These are phyloP conservation scores for Gynostemma pentaphyllum DNA, from an alignment of 306 rosid genomes.

Conservation along the genomic window DNA sequence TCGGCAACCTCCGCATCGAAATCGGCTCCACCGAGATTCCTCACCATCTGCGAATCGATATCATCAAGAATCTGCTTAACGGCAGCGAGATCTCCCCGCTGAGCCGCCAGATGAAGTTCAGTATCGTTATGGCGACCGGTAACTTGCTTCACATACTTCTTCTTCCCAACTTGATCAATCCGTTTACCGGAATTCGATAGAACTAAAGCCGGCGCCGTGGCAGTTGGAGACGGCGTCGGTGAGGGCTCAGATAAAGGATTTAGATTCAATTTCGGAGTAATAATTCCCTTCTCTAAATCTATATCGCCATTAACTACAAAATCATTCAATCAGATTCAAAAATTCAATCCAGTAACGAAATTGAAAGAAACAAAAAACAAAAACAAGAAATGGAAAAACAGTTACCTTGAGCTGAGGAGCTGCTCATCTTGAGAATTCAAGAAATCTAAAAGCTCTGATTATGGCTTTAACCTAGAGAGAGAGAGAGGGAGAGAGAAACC, in stretches of 20 bases:
- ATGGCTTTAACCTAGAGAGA: no score
- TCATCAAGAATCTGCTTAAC: conserved; percentile 74
- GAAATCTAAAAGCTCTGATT: no score
- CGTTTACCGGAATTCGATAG: conserved; percentile 90
- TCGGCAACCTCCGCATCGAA: conserved; percentile 76
- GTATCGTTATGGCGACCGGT: conserved; percentile 97
- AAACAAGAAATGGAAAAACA: background rate
- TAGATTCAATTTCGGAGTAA: conserved; percentile 21
- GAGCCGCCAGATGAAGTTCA: conserved; percentile 94
- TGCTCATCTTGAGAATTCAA: background rate
- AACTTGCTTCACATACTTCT: conserved; percentile 96
- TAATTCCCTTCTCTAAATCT: conserved; percentile 28
- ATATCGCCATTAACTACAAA: conserved; percentile 27
- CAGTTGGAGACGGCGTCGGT: conserved; percentile 51
- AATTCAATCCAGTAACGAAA: background rate
- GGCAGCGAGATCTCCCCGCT: conserved; percentile 78
- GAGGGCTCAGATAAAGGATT: conserved; percentile 38
- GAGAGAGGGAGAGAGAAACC: no score
- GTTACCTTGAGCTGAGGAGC: conserved; percentile 5
- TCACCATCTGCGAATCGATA: conserved; percentile 66
- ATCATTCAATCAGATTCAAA: background rate
- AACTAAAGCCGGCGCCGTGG: conserved; percentile 82
- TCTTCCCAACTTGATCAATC: conserved; percentile 90
- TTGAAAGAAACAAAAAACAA: background rate
- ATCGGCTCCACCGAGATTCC: conserved; percentile 46